Percentiles rank a stretch among this genome's conserved stretches.
These are phyloP conservation scores for Penicillium verrucosum DNA, from an alignment of 2,329 filamentous ascomycete genomes.

Conservation along the genomic window DNA sequence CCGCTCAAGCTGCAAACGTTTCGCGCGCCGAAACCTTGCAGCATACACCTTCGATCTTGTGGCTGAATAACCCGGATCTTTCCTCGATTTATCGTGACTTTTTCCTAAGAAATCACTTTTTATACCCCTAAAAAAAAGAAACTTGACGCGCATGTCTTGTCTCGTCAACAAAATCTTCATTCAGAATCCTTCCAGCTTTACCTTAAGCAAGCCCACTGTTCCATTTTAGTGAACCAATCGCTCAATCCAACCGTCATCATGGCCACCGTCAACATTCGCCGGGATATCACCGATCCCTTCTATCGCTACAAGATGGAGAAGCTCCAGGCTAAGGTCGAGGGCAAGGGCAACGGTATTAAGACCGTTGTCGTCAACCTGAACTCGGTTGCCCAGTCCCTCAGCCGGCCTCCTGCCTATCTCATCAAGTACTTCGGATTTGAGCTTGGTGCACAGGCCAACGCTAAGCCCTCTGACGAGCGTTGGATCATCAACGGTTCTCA, in stretches of 20 bases:
- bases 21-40: conserved; percentile 93
- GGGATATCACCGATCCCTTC: conserved; percentile 97
- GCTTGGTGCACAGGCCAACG: conserved; percentile 97
- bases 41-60: conserved; percentile 83
- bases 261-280: conserved; percentile 97
- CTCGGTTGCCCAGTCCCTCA: conserved; percentile 87
- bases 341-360: conserved; percentile 99
- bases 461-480: conserved; percentile 92
- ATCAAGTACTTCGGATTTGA: conserved; percentile 99
- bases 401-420: conserved; percentile 86
- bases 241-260: conserved; percentile 60
- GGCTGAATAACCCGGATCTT: conserved; percentile 61
- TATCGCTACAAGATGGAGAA: conserved; percentile 99
- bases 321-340: conserved; percentile 98
- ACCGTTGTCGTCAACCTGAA: conserved; percentile 95
- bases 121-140: conserved; percentile 20
- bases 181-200: conserved; percentile 40
- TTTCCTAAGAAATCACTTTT: conserved; percentile 37
- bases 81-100: conserved; percentile 25
- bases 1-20: conserved; percentile 95
- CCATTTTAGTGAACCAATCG: conserved; percentile 30
- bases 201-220: conserved; percentile 27
- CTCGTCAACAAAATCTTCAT: conserved; percentile 45
- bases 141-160: conserved; percentile 59
- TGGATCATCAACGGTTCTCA: conserved; percentile 99